phyloP scores from a whole-genome alignment of 1,284 basidiomycete species.

The Leccinum griseonigrum region DNA sequence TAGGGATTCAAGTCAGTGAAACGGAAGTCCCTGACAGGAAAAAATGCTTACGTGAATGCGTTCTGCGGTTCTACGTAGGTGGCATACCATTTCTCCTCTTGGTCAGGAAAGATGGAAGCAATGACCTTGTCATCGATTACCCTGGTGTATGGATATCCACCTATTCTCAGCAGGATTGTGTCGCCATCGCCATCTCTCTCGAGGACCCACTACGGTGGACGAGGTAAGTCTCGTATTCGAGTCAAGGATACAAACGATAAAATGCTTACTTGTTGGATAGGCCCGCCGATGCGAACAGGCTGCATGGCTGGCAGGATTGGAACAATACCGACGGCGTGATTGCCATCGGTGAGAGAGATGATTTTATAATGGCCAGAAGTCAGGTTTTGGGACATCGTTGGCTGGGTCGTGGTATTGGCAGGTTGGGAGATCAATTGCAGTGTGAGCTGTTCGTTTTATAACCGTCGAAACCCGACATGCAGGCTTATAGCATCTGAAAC shows the following conservation, averaged over 20 bases:
- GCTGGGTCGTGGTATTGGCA: neutral
- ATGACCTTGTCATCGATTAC: neutral
- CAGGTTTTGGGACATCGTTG: neutral
- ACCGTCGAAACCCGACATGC: neutral
- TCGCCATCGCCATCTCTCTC: neutral
- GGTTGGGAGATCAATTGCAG: neutral
- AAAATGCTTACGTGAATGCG: neutral
- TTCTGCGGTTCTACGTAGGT: neutral
- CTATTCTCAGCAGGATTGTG: neutral
- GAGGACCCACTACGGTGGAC: neutral
- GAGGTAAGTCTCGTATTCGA: neutral
- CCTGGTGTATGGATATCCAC: neutral
- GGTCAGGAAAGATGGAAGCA: neutral
- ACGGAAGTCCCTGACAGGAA: no score
- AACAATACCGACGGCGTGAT: neutral
- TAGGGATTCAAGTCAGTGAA: neutral
- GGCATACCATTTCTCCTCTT: neutral
- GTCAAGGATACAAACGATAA: neutral
- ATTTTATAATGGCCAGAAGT: neutral
- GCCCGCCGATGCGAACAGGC: neutral
- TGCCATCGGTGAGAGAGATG: neutral
- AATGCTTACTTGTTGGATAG: neutral
- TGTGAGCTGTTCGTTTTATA: neutral
- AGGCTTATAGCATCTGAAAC: neutral
- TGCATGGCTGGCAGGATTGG: neutral